These are phyloP conservation scores for Perkinsus olseni DNA, from an alignment of 169 alveolate species.

Conservation along the genomic window DNA sequence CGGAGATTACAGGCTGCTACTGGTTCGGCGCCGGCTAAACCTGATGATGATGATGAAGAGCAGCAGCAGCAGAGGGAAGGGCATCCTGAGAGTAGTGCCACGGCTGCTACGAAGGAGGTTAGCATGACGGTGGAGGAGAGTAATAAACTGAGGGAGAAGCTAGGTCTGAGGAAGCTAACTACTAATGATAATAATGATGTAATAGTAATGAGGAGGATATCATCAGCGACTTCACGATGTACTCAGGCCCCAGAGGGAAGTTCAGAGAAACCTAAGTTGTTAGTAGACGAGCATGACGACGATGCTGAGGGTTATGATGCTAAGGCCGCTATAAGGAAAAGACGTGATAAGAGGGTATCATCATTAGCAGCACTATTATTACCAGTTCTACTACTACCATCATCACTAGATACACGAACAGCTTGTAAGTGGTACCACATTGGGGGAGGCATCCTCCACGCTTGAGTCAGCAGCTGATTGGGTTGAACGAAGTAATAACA, in stretches of 20 bases:
- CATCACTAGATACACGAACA: background rate
- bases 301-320: background rate
- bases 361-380: too few relatives aligned
- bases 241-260: background rate
- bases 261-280: background rate
- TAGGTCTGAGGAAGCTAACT: slow-evolving; percentile 23
- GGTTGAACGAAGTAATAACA: background rate
- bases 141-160: slow-evolving; percentile 29
- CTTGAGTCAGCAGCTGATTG: background rate
- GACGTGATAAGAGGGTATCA: background rate
- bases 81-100: too few relatives aligned
- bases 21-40: too few relatives aligned
- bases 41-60: background rate
- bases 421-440: background rate
- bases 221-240: too few relatives aligned
- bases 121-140: slow-evolving; percentile 26
- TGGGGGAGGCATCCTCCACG: too few relatives aligned
- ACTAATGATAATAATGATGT: slow-evolving; percentile 3
- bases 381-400: background rate
- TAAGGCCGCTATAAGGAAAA: background rate
- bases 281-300: background rate
- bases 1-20: background rate
- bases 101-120: background rate
- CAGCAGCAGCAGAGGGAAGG: background rate
- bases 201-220: background rate